A percentile compares a stretch with the other conserved stretches of the same genome.
These are phyloP conservation scores for Casaregolazyma suthepensis DNA, from an alignment of 1,139 yeast genomes.

Conservation along the genomic window DNA sequence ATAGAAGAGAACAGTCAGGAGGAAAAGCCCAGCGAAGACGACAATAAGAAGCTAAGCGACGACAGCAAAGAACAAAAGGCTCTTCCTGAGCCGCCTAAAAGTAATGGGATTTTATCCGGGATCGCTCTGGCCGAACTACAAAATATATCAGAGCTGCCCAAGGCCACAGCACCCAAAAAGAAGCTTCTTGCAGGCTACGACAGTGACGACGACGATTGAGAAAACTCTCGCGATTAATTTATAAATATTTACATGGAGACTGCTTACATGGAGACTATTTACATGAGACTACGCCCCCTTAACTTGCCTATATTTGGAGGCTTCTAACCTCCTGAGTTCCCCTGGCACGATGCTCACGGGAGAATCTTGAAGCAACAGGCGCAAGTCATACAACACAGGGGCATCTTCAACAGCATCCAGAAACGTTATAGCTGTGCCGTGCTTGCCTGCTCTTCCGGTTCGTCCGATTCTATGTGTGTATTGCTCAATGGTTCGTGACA, in stretches of 20 bases:
- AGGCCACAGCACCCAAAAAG: not conserved
- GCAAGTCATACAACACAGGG: conserved; percentile 47
- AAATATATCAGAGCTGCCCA: not conserved
- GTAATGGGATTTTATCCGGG: conserved; percentile 1
- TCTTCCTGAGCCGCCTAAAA: not conserved
- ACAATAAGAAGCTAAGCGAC: not conserved
- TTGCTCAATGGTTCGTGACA: conserved; percentile 71
- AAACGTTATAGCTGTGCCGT: conserved; percentile 71
- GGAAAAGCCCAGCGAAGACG: not conserved
- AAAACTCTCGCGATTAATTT: not conserved
- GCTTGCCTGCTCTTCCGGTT: conserved; percentile 89
- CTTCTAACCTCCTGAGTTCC: conserved; percentile 10
- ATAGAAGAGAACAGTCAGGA: not conserved
- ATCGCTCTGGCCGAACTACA: conserved; percentile 6
- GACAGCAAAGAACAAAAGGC: not conserved
- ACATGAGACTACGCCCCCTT: not conserved
- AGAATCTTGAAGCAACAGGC: conserved; percentile 45
- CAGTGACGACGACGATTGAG: conserved; percentile 10
- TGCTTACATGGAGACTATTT: too few relatives aligned
- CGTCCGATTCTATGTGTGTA: conserved; percentile 93
- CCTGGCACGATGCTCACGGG: conserved; percentile 35
- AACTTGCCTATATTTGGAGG: conserved; percentile 5
- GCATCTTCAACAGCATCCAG: conserved; percentile 53
- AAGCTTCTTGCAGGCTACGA: conserved; percentile 6
- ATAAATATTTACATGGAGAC: conserved; percentile 3